A percentile compares a stretch with the other conserved stretches of the same genome.
These are phyloP conservation scores for Zizania latifolia DNA, from an alignment of 176 grass and related monocot species.

Conservation along the genomic window DNA sequence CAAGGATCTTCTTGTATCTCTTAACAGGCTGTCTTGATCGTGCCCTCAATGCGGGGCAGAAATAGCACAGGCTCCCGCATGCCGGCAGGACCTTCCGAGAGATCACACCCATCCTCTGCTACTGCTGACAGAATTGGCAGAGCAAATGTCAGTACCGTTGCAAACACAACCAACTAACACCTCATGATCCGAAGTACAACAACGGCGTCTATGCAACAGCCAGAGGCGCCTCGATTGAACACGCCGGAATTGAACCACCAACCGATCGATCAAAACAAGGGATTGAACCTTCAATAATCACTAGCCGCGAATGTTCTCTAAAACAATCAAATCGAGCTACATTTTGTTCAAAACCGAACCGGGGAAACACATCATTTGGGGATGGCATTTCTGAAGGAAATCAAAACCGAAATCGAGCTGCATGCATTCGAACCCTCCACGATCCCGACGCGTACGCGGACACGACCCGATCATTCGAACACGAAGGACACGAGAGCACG, in stretches of 20 bases:
- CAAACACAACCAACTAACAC: neutral
- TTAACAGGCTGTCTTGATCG: conserved; percentile 81
- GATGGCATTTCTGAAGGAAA: too few relatives aligned
- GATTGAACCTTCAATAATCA: too few relatives aligned
- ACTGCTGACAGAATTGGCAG: neutral
- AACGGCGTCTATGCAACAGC: neutral
- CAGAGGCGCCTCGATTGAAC: too few relatives aligned
- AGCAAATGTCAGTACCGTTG: neutral
- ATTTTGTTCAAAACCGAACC: neutral
- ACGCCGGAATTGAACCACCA: too few relatives aligned
- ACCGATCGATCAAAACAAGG: neutral
- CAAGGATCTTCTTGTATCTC: conserved; percentile 86
- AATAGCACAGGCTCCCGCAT: conserved; percentile 65
- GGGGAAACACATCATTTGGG: too few relatives aligned
- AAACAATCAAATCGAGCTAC: neutral
- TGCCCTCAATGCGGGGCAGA: conserved; percentile 59
- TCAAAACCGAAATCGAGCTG: too few relatives aligned
- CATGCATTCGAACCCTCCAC: too few relatives aligned
- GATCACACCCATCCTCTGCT: conserved; percentile 55
- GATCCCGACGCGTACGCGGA: too few relatives aligned
- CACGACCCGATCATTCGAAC: neutral
- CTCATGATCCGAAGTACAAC: neutral
- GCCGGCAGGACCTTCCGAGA: conserved; percentile 55
- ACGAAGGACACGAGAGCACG: too few relatives aligned
- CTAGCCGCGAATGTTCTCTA: neutral